Evolutionary conservation across 441 rosid species (phyloP).

Genomic region (Isatis lusitanica): DNA sequence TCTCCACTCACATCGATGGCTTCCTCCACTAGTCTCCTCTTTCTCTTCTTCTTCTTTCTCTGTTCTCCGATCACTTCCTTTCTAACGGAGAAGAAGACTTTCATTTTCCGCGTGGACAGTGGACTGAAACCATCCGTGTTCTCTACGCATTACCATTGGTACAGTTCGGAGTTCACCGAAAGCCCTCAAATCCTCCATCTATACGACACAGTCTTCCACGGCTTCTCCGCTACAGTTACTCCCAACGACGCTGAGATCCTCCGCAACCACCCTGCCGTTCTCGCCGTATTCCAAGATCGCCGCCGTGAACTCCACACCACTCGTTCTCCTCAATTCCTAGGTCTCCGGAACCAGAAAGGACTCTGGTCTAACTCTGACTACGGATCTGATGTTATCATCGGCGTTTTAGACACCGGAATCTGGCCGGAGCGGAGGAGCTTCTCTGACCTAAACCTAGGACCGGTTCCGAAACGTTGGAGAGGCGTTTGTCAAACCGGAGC

Average conservation of each 20-base stretch:
- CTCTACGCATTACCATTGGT: conserved; percentile 85
- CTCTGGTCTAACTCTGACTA: conserved; percentile 80
- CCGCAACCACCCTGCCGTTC: conserved; percentile 57
- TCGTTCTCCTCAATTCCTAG: conserved; percentile 82
- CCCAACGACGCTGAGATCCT: conserved; percentile 46
- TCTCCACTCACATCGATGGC: conserved; percentile 38
- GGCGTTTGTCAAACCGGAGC: conserved; percentile 60
- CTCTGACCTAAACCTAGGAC: conserved; percentile 68
- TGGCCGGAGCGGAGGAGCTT: conserved; percentile 83
- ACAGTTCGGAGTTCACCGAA: conserved; percentile 62
- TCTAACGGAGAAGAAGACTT: conserved; percentile 45
- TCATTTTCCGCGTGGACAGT: conserved; percentile 64
- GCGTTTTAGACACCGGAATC: conserved; percentile 73
- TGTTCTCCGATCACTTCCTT: conserved; percentile 13
- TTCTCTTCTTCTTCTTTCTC: conserved; percentile 18
- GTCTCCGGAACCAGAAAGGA: conserved; percentile 68
- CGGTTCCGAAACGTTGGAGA: conserved; percentile 68
- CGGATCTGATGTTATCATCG: conserved; percentile 76
- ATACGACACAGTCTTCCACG: conserved; percentile 87
- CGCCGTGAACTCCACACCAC: conserved; percentile 78
- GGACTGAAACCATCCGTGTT: conserved; percentile 72
- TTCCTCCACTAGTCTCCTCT: conserved; percentile 24
- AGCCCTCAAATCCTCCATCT: conserved; percentile 63
- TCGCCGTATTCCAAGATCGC: conserved; percentile 61
- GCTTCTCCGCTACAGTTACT: conserved; percentile 66